These are phyloP conservation scores for Nidularia pulvinata DNA, from an alignment of 768 basidiomycete species.

Conservation along the genomic window DNA sequence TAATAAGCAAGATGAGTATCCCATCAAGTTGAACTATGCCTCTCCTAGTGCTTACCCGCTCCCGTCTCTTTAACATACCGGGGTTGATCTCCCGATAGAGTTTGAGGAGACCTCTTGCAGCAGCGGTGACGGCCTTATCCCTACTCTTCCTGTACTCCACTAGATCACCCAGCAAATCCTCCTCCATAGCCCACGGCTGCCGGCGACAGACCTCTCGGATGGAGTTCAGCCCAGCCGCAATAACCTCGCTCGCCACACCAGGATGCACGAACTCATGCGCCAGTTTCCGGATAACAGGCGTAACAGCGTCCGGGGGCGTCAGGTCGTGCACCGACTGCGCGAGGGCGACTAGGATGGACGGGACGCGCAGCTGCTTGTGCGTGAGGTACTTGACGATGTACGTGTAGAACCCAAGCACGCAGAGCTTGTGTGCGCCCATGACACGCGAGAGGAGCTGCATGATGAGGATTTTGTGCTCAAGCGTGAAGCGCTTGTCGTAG, in stretches of 20 bases:
- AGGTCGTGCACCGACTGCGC: slow-evolving; percentile 95
- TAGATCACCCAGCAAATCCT: slow-evolving; percentile 89
- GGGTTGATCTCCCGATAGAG: slow-evolving; percentile 98
- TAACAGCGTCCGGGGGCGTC: slow-evolving; percentile 91
- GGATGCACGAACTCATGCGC: slow-evolving; percentile 98
- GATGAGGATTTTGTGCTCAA: slow-evolving; percentile 96
- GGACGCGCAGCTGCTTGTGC: slow-evolving; percentile 90
- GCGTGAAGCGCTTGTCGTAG: slow-evolving; percentile 93
- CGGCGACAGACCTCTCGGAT: slow-evolving; percentile 93
- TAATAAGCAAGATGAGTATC: slow-evolving; percentile 6
- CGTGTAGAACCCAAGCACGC: slow-evolving; percentile 92
- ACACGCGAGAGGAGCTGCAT: slow-evolving; percentile 97
- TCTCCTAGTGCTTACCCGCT: slow-evolving; percentile 55
- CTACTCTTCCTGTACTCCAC: slow-evolving; percentile 95
- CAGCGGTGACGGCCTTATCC: slow-evolving; percentile 92
- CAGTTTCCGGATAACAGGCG: slow-evolving; percentile 88
- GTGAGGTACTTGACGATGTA: slow-evolving; percentile 95
- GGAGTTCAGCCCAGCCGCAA: slow-evolving; percentile 95
- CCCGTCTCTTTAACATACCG: slow-evolving; percentile 84
- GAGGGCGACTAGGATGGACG: slow-evolving; percentile 90
- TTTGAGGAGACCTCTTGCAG: slow-evolving; percentile 83
- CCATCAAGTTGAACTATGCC: not conserved
- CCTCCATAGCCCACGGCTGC: slow-evolving; percentile 98
- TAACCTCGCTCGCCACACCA: slow-evolving; percentile 93
- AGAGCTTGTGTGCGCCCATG: slow-evolving; percentile 91